Conservation (phyloP, 2,329 filamentous ascomycete genomes). For the Penicillium sp. region DNA sequence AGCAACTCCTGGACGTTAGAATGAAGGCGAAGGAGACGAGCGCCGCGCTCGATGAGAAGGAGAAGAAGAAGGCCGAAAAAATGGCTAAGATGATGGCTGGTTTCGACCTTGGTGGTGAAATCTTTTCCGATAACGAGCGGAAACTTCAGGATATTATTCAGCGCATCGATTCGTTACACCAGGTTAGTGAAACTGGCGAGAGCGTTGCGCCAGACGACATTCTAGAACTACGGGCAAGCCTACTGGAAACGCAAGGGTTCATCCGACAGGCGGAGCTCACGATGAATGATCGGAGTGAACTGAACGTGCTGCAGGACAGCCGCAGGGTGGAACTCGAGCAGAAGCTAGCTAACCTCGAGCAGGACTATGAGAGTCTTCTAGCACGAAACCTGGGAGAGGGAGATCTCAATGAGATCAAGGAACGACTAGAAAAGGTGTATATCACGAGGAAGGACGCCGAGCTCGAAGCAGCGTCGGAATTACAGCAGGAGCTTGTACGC, state of each 20-base stretch:
- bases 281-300: constrained; percentile 71
- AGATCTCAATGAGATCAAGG: constrained; percentile 85
- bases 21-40: constrained; percentile 95
- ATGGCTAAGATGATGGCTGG: constrained; percentile 99
- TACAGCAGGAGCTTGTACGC: constrained; percentile 75
- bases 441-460: constrained; percentile 75
- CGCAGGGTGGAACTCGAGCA: constrained; percentile 76
- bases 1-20: constrained; percentile 92
- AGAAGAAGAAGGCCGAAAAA: constrained; percentile 97
- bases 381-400: constrained; percentile 76
- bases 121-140: constrained; percentile 91
- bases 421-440: constrained; percentile 76
- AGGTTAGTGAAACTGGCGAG: constrained; percentile 77
- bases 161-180: constrained; percentile 77
- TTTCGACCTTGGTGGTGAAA: constrained; percentile 89
- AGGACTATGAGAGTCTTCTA: constrained; percentile 82
- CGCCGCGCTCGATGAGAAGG: constrained; percentile 91
- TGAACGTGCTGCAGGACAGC: constrained; percentile 66
- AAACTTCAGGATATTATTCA: constrained; percentile 83
- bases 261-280: constrained; percentile 91
- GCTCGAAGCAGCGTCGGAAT: constrained; percentile 73
- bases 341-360: constrained; percentile 74
- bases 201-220: constrained; percentile 81
- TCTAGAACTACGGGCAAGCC: constrained; percentile 72
- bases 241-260: constrained; percentile 89